phyloP scores from a whole-genome alignment of 805 yeast genomes.

The Sungouiozyma ichnusensis region DNA sequence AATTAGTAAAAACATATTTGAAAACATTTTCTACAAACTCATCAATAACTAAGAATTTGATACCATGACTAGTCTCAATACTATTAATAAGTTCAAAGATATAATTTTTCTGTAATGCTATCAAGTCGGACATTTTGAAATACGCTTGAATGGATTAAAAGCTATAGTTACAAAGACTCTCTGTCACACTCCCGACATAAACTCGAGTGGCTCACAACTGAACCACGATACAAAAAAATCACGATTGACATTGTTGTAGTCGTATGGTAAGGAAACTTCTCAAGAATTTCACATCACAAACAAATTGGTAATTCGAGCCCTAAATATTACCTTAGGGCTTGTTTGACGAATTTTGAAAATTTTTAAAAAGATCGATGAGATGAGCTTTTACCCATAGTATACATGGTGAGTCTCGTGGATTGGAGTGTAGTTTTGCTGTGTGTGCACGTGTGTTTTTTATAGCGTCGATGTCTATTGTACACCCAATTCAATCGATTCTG shows the following conservation, averaged over 20 bases:
- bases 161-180: background rate
- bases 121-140: conserved; percentile 34
- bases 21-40: conserved; percentile 40
- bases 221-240: no score
- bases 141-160: background rate
- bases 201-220: no score
- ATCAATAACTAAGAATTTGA: conserved; percentile 48
- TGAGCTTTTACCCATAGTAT: background rate
- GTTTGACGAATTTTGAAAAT: conserved; percentile 1
- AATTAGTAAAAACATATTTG: conserved; percentile 32
- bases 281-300: background rate
- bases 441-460: background rate
- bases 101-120: conserved; percentile 30
- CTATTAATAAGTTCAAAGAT: conserved; percentile 31
- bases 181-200: no score
- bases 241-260: no score
- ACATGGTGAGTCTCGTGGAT: background rate
- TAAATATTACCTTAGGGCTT: background rate
- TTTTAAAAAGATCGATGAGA: background rate
- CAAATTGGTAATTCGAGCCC: background rate
- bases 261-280: no score
- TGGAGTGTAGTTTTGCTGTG: background rate
- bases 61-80: conserved; percentile 35
- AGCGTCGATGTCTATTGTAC: conserved; percentile 37
- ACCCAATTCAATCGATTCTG: conserved; percentile 55